Evolutionary conservation across 2,329 filamentous ascomycete genomes (phyloP).

Genomic region (Phyllosticta citriasiana): DNA sequence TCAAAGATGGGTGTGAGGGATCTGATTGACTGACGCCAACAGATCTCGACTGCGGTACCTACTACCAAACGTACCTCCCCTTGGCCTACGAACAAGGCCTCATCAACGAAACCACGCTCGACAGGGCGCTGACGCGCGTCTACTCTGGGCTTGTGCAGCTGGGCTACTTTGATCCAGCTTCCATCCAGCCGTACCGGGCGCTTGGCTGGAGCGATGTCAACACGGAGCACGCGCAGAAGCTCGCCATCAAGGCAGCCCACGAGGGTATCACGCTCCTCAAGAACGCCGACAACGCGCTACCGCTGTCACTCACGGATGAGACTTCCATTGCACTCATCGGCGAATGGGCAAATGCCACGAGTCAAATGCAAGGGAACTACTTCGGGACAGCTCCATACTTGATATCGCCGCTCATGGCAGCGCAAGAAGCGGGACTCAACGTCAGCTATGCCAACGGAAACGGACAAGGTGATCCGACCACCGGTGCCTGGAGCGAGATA

Average conservation of each 20-base stretch:
- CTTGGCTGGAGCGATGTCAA: slow-evolving; percentile 48
- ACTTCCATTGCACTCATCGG: slow-evolving; percentile 46
- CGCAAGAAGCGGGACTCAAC: slow-evolving; percentile 35
- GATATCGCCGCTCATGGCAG: slow-evolving; percentile 43
- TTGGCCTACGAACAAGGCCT: slow-evolving; percentile 32
- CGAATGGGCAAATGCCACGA: slow-evolving; percentile 48
- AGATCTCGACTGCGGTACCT: slow-evolving; percentile 44
- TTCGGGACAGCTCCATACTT: slow-evolving; percentile 46
- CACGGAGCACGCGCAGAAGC: slow-evolving; percentile 41
- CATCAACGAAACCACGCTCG: slow-evolving; percentile 37
- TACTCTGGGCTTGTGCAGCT: slow-evolving; percentile 46
- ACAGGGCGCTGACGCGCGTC: slow-evolving; percentile 41
- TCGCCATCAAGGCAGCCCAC: slow-evolving; percentile 45
- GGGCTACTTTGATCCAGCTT: slow-evolving; percentile 48
- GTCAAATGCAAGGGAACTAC: slow-evolving; percentile 52
- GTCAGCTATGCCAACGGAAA: slow-evolving; percentile 36
- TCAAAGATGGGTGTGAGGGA: background rate
- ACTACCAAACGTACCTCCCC: slow-evolving; percentile 37
- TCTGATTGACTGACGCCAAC: background rate
- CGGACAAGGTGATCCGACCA: slow-evolving; percentile 21
- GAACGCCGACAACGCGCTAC: slow-evolving; percentile 39
- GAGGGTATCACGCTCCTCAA: slow-evolving; percentile 42
- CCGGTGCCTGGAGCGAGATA: slow-evolving; percentile 14
- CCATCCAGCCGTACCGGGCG: slow-evolving; percentile 38
- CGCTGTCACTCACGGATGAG: slow-evolving; percentile 29